Conservation (phyloP, 495 filamentous ascomycete species). For the Xanthoparmelia taractica region DNA sequence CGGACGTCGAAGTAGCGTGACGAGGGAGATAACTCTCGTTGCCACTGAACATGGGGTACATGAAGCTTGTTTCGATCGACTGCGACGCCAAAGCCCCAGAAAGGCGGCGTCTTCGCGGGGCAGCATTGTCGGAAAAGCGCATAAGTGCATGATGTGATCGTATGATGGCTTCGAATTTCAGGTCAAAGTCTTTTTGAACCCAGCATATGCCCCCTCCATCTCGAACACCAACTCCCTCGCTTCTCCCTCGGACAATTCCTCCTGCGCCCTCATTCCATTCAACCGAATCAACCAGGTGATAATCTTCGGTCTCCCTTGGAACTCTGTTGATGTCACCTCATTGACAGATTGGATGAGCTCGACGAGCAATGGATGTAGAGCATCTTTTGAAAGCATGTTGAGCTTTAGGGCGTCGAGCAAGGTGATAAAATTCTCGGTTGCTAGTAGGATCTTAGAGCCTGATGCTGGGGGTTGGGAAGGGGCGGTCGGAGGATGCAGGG, state of each 20-base stretch:
- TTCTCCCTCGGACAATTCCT: conserved; percentile 82
- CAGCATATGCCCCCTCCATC: conserved; percentile 83
- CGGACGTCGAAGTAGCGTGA: not conserved
- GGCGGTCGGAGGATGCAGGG: conserved; percentile 38
- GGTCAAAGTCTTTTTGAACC: conserved; percentile 69
- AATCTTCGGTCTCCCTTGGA: conserved; percentile 91
- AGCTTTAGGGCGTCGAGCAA: conserved; percentile 90
- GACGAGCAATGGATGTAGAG: conserved; percentile 83
- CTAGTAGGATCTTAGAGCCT: conserved; percentile 69
- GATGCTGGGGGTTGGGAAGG: conserved; percentile 40
- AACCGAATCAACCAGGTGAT: conserved; percentile 95
- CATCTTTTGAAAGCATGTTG: conserved; percentile 85
- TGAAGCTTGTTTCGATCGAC: not conserved
- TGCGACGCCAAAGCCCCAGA: not conserved
- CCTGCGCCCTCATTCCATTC: conserved; percentile 93
- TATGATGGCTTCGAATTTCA: conserved; percentile 20
- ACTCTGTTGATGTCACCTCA: conserved; percentile 87
- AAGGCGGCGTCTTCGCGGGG: not conserved
- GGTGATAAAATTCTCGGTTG: conserved; percentile 97
- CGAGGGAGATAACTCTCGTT: not conserved
- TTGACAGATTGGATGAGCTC: conserved; percentile 95
- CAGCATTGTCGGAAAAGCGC: not conserved
- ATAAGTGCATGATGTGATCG: not conserved
- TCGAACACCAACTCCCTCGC: conserved; percentile 79
- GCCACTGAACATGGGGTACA: not conserved